A percentile compares a stretch with the other conserved stretches of the same genome.
phyloP scores from a whole-genome alignment of 345 rosid species.

The Psidium guajava region DNA sequence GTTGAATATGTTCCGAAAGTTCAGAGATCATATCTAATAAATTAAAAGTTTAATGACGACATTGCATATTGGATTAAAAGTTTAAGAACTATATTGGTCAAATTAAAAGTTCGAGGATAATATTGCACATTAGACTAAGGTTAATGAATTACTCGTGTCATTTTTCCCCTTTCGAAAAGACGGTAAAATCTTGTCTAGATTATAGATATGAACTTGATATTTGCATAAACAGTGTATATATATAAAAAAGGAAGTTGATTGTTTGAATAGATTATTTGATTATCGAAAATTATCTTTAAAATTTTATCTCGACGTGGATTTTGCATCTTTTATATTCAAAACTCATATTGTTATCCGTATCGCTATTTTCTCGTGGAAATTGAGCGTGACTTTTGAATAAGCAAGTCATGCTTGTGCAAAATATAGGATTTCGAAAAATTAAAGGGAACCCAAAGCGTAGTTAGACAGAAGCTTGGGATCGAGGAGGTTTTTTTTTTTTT shows the following conservation, averaged over 20 bases:
- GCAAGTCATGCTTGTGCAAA: neutral
- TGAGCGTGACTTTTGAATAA: neutral
- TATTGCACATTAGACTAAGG: no score
- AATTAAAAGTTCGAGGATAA: no score
- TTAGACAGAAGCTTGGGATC: neutral
- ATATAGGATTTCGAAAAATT: neutral
- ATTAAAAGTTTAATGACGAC: no score
- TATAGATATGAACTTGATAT: neutral
- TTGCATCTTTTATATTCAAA: neutral
- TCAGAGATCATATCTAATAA: no score
- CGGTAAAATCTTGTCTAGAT: neutral
- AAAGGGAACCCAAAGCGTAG: neutral
- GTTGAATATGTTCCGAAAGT: no score
- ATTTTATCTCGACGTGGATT: neutral
- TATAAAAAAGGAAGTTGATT: neutral
- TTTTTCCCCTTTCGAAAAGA: neutral
- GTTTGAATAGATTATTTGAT: neutral
- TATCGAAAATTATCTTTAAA: accelerated
- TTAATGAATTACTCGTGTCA: no score
- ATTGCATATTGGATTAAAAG: no score
- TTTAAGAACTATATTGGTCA: no score
- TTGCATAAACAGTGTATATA: neutral
- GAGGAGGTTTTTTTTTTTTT: neutral
- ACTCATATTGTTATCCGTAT: neutral
- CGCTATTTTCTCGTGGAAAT: neutral